Percentiles rank a stretch among this genome's conserved stretches.
Conservation (phyloP, 176 grass and related monocot genomes). For the Secale cereale region DNA sequence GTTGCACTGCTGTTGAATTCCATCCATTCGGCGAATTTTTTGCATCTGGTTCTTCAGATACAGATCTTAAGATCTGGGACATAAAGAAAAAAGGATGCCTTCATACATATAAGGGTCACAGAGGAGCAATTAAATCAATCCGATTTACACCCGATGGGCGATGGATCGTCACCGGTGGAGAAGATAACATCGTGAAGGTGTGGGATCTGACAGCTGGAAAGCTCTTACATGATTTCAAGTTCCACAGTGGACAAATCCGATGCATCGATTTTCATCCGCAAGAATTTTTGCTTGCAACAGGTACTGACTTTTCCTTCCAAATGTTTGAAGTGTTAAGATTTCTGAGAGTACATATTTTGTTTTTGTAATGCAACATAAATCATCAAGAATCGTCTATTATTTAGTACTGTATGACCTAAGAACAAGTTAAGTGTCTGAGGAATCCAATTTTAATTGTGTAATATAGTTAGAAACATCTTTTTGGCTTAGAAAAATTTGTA, state of each 20-base stretch:
- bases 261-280: slow-evolving; percentile 94
- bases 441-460: neutral
- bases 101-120: slow-evolving; percentile 92
- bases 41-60: slow-evolving; percentile 91
- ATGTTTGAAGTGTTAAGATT: neutral
- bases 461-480: neutral
- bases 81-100: slow-evolving; percentile 99
- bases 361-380: slow-evolving; percentile 2
- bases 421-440: neutral
- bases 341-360: neutral
- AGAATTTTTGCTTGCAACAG: slow-evolving; percentile 97
- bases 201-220: slow-evolving; percentile 99
- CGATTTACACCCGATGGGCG: slow-evolving; percentile 96
- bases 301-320: slow-evolving; percentile 37
- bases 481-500: neutral
- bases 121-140: slow-evolving; percentile 65
- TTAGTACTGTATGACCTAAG: neutral
- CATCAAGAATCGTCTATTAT: neutral
- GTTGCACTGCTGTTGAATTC: slow-evolving; percentile 84
- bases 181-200: slow-evolving; percentile 89
- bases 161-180: slow-evolving; percentile 97
- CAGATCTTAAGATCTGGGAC: slow-evolving; percentile 97
- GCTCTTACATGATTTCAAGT: slow-evolving; percentile 96
- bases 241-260: slow-evolving; percentile 65
- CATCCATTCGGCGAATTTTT: slow-evolving; percentile 99